Evolutionary conservation across 345 rosid species (phyloP), one percentile per base, ranked within the genome.

Genomic region (Viola odorata): DNA sequence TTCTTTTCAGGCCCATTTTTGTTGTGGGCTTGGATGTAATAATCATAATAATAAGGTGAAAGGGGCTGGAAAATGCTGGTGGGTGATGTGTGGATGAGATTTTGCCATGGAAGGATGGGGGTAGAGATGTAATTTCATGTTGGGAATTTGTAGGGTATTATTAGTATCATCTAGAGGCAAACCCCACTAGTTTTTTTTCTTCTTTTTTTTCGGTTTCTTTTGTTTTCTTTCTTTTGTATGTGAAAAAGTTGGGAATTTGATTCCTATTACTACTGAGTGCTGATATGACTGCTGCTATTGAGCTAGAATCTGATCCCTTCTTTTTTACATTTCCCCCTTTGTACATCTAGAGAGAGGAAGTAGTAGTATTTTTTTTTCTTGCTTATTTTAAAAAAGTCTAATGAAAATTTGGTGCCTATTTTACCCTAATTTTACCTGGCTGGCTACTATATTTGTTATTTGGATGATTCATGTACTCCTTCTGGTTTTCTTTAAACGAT

Each of bases 191-290:
- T 69, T 7, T 53, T 62, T 32, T 54, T 41, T 55, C 41, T n/a
- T 52, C 12, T 10, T 47, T 42, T 3, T 42, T 42, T 11, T 42
- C 45, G 11, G 8, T 55, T 36, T 36, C 9, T 44, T 64, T 36
- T 16, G 6, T 65, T 12, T 37, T 37, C 45, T 45, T 40, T 5
- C 13, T 38, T 32, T 36, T 12, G 5, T 62, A 68, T 52, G 57
- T 50, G 68, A 72, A 69, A 73, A 66, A 45, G 42, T 54, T 47
- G 66, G 76, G 86, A 77, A 79, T 81, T 64, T 10, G 77, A 77
- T 77, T 72, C 84, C 78, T 58, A 4, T 41, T 66, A 58, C 42
- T 67, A 39, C 66, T 61, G 53, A 41, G 62, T 61, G 69, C 50
- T 38, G 32, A 8, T 41, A n/a, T 60, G 67, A 65, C 59, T 53